These are phyloP conservation scores for Pulveroboletus ravenelii DNA, from an alignment of 768 basidiomycete species.

Conservation along the genomic window DNA sequence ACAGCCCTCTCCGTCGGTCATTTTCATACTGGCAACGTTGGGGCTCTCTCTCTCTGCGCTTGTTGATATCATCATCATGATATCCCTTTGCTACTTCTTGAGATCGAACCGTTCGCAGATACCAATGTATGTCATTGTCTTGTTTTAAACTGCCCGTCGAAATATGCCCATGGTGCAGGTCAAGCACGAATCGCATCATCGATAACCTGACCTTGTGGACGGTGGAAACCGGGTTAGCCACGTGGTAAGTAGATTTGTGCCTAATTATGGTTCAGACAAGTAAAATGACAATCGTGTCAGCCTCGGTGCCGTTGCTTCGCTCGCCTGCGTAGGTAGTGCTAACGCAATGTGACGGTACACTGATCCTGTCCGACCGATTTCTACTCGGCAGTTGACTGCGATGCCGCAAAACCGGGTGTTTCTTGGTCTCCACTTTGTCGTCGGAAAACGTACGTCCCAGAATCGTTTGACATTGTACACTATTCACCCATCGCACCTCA, in stretches of 20 bases:
- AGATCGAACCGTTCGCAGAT: slow-evolving; percentile 34
- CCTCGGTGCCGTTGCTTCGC: slow-evolving; percentile 8
- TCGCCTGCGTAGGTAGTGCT: slow-evolving; percentile 15
- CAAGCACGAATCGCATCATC: slow-evolving; percentile 21
- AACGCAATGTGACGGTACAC: not conserved
- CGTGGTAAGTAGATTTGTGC: slow-evolving; percentile 9
- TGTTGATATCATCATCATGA: slow-evolving; percentile 44
- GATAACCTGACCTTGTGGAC: slow-evolving; percentile 20
- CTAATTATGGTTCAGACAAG: not conserved
- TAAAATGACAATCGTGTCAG: slow-evolving; percentile 1
- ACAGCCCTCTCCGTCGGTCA: slow-evolving; percentile 2
- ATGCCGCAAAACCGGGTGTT: slow-evolving; percentile 24
- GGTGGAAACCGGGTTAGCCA: slow-evolving; percentile 18
- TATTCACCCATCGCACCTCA: not conserved
- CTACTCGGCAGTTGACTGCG: slow-evolving; percentile 9
- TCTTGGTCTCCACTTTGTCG: slow-evolving; percentile 20
- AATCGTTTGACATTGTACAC: not conserved
- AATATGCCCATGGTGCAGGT: not conserved
- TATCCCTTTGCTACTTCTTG: slow-evolving; percentile 39
- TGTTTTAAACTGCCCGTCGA: not conserved
- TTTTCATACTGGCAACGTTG: not conserved
- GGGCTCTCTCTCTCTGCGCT: slow-evolving; percentile 43
- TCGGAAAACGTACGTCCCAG: slow-evolving; percentile 18
- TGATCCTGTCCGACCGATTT: not conserved
- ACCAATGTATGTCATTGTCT: slow-evolving; percentile 28